A percentile compares a stretch with the other conserved stretches of the same genome.
These are phyloP conservation scores for Cladochytrium replicatum DNA, from an alignment of 192 early-diverging fungal genomes.

Conservation along the genomic window DNA sequence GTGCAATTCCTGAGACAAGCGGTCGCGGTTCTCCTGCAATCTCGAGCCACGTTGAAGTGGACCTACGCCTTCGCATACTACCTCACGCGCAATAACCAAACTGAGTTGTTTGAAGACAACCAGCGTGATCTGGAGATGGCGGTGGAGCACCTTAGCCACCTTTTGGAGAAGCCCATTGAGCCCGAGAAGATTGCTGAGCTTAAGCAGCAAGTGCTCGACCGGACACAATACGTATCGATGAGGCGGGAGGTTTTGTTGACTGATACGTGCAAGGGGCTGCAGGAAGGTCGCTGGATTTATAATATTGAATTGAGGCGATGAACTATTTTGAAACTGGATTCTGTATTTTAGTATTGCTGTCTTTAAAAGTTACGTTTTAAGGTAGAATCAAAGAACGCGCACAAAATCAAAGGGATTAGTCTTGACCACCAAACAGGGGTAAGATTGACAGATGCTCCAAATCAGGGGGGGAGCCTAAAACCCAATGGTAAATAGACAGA, in stretches of 20 bases:
- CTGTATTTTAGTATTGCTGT: too few species aligned
- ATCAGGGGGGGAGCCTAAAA: too few species aligned
- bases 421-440: too few species aligned
- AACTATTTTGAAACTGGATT: too few species aligned
- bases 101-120: slow-evolving; percentile 93
- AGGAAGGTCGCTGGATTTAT: slow-evolving; percentile 73
- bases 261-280: slow-evolving; percentile 82
- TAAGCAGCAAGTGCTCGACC: slow-evolving; percentile 82
- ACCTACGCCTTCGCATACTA: slow-evolving; percentile 97
- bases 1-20: slow-evolving; percentile 93
- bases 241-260: slow-evolving; percentile 81
- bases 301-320: slow-evolving; percentile 1
- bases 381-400: too few species aligned
- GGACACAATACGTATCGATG: slow-evolving; percentile 81
- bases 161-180: slow-evolving; percentile 76
- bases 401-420: too few species aligned
- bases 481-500: too few species aligned
- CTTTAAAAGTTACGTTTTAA: too few species aligned
- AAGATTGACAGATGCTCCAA: too few species aligned
- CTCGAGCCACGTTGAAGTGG: slow-evolving; percentile 93
- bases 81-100: slow-evolving; percentile 72
- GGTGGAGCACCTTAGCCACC: slow-evolving; percentile 83
- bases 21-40: slow-evolving; percentile 76
- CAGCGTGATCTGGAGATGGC: slow-evolving; percentile 98
- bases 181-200: slow-evolving; percentile 64